Evolutionary conservation across 2,329 filamentous ascomycete genomes (phyloP), one percentile per base, ranked within the genome.

Genomic region (Metarhizium rileyi): DNA sequence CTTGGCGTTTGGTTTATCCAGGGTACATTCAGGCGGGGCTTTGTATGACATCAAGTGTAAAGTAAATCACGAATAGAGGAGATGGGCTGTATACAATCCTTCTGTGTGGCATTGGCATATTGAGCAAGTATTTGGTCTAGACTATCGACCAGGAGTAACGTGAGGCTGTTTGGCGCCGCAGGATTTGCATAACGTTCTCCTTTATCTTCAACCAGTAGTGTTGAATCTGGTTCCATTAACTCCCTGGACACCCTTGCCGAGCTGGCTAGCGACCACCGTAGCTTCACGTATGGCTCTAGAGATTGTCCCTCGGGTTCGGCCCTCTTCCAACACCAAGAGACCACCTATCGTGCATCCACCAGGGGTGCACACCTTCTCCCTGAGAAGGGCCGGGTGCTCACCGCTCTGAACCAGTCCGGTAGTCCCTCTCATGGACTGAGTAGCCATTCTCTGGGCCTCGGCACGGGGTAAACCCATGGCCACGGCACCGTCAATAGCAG

Each of bases 271-370:
- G 43, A 87, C 80, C 44, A 81, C 76, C 4, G 84, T 83, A 12
- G 85, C 82, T 64, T 89, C 84, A 48, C 84, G 73, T 14, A 90
- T 78, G 3, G 86, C 85, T 58, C 78, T 77, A 1, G 83, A 75
- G 18, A 90, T 74, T 0, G 76, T 77, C 4, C 83, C 84, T 56
- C 86, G 76, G 7, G 88, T 78, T 8, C 75, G 71, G 9, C 83
- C 84, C 59, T 91, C 86, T 65, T 91, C 87, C 6, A 91, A 68
- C 5, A 85, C 81, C 58, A 88, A 63, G 46, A 90, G 65, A 0
- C 86, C 87, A 2, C 80, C 82, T 53, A 90, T 88, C 5, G 85
- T 90, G 66, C 85, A 90, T 1, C 87, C 87, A 5, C 84, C 86
- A 0, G 86, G 85, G 1, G 85, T 89, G 56, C 73, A 81, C n/a